Percentiles rank a stretch among this genome's conserved stretches.
These are phyloP conservation scores for Arthrobotrys sphaeroides DNA, from an alignment of 2,329 filamentous ascomycete species.

Conservation along the genomic window DNA sequence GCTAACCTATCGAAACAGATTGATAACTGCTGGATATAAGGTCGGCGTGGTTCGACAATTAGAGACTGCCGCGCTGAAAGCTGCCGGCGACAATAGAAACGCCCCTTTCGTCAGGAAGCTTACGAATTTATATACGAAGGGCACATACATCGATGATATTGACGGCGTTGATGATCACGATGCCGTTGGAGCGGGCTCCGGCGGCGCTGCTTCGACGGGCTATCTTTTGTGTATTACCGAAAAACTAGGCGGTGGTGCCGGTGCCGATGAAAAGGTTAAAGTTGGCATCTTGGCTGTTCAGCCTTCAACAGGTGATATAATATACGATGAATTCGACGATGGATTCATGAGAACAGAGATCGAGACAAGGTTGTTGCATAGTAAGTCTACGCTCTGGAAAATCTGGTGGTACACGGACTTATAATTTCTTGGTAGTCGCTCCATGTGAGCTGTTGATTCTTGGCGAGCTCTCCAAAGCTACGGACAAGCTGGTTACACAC, in stretches of 20 bases:
- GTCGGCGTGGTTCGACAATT: constrained; percentile 94
- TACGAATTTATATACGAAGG: constrained; percentile 97
- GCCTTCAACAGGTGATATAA: constrained; percentile 91
- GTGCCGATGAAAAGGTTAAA: constrained; percentile 91
- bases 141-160: constrained; percentile 93
- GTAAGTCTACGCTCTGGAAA: constrained; percentile 21
- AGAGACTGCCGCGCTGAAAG: constrained; percentile 94
- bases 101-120: constrained; percentile 90
- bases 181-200: constrained; percentile 60
- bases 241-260: constrained; percentile 77
- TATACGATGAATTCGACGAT: constrained; percentile 95
- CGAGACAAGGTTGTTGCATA: constrained; percentile 92
- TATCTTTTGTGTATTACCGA: constrained; percentile 94
- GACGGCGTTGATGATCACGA: constrained; percentile 74
- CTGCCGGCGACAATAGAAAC: constrained; percentile 92
- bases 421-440: constrained; percentile 68
- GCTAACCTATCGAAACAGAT: constrained; percentile 56
- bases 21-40: constrained; percentile 92
- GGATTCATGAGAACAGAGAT: constrained; percentile 97
- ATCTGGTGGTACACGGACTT: neutral
- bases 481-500: constrained; percentile 90
- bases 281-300: constrained; percentile 94
- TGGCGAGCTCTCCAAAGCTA: constrained; percentile 86
- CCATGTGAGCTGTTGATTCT: constrained; percentile 95
- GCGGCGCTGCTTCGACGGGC: constrained; percentile 75